Base-by-base conservation (phyloP, 768 basidiomycete species). In the Scleroderma citrinum region DNA sequence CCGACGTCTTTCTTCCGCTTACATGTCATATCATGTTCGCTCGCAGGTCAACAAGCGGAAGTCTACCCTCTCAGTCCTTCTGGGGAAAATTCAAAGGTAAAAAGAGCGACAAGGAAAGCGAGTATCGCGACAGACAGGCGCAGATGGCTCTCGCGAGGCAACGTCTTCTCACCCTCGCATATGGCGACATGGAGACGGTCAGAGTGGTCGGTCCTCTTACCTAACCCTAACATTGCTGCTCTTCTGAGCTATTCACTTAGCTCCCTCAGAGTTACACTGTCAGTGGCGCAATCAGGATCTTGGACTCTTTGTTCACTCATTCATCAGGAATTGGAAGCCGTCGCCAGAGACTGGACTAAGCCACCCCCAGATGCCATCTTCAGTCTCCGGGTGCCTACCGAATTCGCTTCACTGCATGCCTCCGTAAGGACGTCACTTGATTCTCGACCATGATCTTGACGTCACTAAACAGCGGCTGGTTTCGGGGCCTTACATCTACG, bases 141-240 rank as follows among this genome's bases (percentile, higher is more conserved):
- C 77, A 77, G 19, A 85, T 87, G 82, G 78, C 85, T 3, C 75
- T 90, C 57, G 74, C 83, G 21, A 71, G 87, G 47, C 84, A 85
- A 56, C 80, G 85, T 52, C 78, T 89, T 55, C 75, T 92, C 57
- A 92, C 90, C 50, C 80, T 92, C 50, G 82, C 80, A 8, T 88
- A 83, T 64, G 85, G 75, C 47, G 90, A 92, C 34, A 87, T 90
- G 83, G 90, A 92, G 69, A 92, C 90, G 7, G 76, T 92, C 50
- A 76, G 83, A 55, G 80, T 85, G 74, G 85, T 68, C 43, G 45
- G 64, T 57, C 17, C 19, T 47, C 42, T 43, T 53, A 19, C 42
- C 31, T 51, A 48, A 3, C 47, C 53, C 37, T 17, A 32, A 0
- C 40, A 10, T 26, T 17, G 8, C 43, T 17, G 43, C 7, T 2